phyloP scores from a whole-genome alignment of 306 rosid genomes.

The Astragalus membranaceus region DNA sequence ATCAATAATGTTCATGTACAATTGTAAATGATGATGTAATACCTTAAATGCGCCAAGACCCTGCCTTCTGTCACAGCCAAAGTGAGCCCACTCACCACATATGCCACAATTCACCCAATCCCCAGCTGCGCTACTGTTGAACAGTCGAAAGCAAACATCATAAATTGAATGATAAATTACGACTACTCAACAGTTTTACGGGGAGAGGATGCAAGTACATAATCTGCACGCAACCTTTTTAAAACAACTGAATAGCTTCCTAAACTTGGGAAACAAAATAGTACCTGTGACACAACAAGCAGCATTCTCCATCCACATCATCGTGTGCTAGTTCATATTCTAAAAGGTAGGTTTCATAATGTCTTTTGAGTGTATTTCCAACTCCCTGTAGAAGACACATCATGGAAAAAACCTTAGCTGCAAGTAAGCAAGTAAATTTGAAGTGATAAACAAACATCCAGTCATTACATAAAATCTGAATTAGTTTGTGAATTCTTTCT shows the following conservation, averaged over 20 bases:
- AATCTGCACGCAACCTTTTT: neutral
- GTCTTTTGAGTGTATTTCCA: slow-evolving; percentile 97
- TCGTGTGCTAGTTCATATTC: slow-evolving; percentile 98
- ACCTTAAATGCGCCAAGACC: slow-evolving; percentile 99
- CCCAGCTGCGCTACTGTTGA: slow-evolving; percentile 98
- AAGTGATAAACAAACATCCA: neutral
- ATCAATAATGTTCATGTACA: neutral
- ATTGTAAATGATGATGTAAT: neutral
- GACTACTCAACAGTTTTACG: neutral
- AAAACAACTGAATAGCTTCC: neutral
- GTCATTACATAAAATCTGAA: neutral
- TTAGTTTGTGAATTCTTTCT: neutral
- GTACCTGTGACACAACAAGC: slow-evolving; percentile 97
- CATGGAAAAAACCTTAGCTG: slow-evolving; percentile 5
- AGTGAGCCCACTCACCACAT: slow-evolving; percentile 99
- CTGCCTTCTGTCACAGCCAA: slow-evolving; percentile 98
- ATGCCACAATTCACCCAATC: slow-evolving; percentile 99
- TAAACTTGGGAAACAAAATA: neutral
- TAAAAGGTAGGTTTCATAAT: slow-evolving; percentile 93
- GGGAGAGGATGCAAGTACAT: neutral
- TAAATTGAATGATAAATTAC: neutral
- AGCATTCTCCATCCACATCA: slow-evolving; percentile 98
- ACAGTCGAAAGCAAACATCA: slow-evolving; percentile 13
- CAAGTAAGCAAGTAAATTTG: slow-evolving; percentile 15
- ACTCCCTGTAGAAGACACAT: slow-evolving; percentile 65